These are phyloP conservation scores for Cordyceps cicadae DNA, from an alignment of 2,329 filamentous ascomycete species.

Conservation along the genomic window DNA sequence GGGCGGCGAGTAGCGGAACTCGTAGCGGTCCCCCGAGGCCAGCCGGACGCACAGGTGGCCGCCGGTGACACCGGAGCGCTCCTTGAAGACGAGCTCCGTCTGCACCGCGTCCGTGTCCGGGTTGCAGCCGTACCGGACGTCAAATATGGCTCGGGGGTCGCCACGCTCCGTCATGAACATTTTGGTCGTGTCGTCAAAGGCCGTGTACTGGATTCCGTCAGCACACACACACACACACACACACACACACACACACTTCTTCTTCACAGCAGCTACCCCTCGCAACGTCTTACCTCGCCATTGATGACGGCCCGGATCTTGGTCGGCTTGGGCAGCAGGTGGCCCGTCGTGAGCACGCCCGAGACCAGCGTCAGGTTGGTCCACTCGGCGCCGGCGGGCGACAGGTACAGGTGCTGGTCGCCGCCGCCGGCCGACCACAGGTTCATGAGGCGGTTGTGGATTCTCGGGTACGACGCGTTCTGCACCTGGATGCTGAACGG, in stretches of 20 bases:
- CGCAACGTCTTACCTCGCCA: slow-evolving; percentile 27
- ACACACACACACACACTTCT: no score
- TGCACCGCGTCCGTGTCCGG: slow-evolving; percentile 32
- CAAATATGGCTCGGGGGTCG: slow-evolving; percentile 33
- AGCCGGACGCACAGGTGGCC: slow-evolving; percentile 32
- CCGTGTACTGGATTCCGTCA: slow-evolving; percentile 25
- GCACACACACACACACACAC: background rate
- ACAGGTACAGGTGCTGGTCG: slow-evolving; percentile 33
- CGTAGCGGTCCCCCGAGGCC: slow-evolving; percentile 29
- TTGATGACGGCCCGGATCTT: slow-evolving; percentile 34
- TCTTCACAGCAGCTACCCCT: no score
- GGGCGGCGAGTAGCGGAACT: slow-evolving; percentile 35
- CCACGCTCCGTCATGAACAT: slow-evolving; percentile 38
- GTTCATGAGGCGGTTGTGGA: slow-evolving; percentile 31
- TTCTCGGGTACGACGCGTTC: slow-evolving; percentile 25
- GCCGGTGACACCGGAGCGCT: slow-evolving; percentile 23
- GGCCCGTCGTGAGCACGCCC: slow-evolving; percentile 26
- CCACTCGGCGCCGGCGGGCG: slow-evolving; percentile 28
- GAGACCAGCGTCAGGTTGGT: slow-evolving; percentile 29
- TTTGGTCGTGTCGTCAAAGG: slow-evolving; percentile 38
- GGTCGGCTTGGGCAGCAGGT: slow-evolving; percentile 8
- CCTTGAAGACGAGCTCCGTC: slow-evolving; percentile 27
- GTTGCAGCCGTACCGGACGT: slow-evolving; percentile 33
- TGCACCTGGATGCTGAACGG: slow-evolving; percentile 31
- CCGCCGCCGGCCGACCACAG: slow-evolving; percentile 28